Base-by-base conservation (phyloP, 306 rosid genomes). In the Castanea mollissima region DNA sequence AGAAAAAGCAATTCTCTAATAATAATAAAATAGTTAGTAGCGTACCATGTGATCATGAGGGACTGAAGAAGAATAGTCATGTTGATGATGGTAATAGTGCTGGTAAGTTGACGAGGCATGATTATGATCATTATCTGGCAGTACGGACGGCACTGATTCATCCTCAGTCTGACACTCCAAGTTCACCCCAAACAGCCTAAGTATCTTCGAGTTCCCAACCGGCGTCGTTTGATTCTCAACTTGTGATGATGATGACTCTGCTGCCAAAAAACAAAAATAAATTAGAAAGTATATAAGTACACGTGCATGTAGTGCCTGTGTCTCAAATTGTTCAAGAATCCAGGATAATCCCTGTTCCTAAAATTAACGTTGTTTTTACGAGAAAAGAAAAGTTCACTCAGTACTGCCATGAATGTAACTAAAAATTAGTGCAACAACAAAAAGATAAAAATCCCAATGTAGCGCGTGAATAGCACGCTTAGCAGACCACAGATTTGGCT, bases 151-250 rank as follows among this genome's bases (percentile, higher is more conserved):
- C 76, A 88, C 92, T 14, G 93, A 80, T 49, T 77, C 41, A 32
- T 83, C 83, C 46, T 41, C 46, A 6, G 90, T 34, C 81, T 96
- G 94, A 86, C 92, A 96, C 83, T 93, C 97, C 92, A 96, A 78
- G 90, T 93, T 85, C 73, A 96, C 99, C 13, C 99, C 99, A 55
- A 96, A 96, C 15, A 96, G 81, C 91, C 99, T 88, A 80, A 96
- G 88, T 64, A 86, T 88, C 83, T 78, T 96, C 3, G 98, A 91
- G 85, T 82, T 79, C 55, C 54, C 80, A 29, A 78, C 54, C 81
- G 80, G 72, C 76, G 86, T 76, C 87, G 82, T 86, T 87, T 83
- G 90, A 44, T 25, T 88, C 78, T 79, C 71, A 18, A 38, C 84
- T 41, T 82, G 77, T 49, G 54, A 49, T 35, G 85, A 76, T 49